Evolutionary conservation across 139 green algal species (phyloP).

Genomic region (Auxenochlorella protothecoides): DNA sequence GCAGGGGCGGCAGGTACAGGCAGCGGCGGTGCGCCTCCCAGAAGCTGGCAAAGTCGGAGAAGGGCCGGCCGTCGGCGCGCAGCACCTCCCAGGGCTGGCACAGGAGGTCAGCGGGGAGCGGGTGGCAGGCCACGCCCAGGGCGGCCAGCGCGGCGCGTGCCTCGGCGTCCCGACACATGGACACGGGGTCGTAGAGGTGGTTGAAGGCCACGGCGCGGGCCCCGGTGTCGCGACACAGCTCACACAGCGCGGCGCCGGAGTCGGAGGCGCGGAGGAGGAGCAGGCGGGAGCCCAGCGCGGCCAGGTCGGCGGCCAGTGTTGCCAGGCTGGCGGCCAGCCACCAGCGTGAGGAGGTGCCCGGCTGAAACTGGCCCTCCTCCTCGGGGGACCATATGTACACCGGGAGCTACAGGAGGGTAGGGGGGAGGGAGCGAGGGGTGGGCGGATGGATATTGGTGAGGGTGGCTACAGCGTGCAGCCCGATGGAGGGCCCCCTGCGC

Average conservation of each 20-base stretch:
- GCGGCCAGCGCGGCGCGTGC: slow-evolving; percentile 55
- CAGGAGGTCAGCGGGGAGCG: slow-evolving; percentile 82
- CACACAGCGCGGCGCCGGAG: slow-evolving; percentile 37
- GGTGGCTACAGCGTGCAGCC: no score
- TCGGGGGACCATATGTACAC: slow-evolving; percentile 85
- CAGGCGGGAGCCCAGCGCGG: slow-evolving; percentile 55
- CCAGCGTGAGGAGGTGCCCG: slow-evolving; percentile 63
- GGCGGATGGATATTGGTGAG: no score
- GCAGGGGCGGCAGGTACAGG: neutral
- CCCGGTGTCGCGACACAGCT: slow-evolving; percentile 45
- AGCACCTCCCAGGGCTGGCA: slow-evolving; percentile 88
- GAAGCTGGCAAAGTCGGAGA: slow-evolving; percentile 65
- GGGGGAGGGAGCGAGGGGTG: neutral
- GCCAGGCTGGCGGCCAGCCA: slow-evolving; percentile 50
- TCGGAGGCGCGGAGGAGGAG: slow-evolving; percentile 46
- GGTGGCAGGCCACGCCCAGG: slow-evolving; percentile 36
- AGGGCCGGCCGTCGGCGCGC: slow-evolving; percentile 48
- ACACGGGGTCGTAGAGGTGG: slow-evolving; percentile 90
- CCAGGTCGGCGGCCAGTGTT: slow-evolving; percentile 42
- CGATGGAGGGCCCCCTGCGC: no score
- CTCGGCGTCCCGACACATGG: slow-evolving; percentile 70
- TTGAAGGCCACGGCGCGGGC: slow-evolving; percentile 79
- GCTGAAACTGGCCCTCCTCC: slow-evolving; percentile 92
- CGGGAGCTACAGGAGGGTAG: slow-evolving; percentile 43
- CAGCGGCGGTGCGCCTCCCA: slow-evolving; percentile 35